Conservation (phyloP, 345 rosid genomes). For the Syzygium aqueum region DNA sequence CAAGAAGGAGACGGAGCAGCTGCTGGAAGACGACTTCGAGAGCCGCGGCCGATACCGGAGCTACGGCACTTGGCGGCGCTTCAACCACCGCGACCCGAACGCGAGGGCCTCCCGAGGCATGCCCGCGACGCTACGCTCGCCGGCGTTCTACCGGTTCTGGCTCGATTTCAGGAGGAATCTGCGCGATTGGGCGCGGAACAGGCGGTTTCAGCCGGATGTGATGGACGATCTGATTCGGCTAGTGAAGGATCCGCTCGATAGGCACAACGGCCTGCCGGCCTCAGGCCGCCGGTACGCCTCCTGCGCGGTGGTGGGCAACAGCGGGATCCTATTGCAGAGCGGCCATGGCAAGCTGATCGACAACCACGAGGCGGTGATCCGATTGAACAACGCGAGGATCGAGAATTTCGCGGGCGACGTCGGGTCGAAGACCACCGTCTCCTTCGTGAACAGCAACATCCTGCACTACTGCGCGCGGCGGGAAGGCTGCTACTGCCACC, state of each 20-base stretch:
- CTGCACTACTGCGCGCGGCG: conserved; percentile 64
- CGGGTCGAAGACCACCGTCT: conserved; percentile 64
- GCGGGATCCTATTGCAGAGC: conserved; percentile 61
- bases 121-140: conserved; percentile 29
- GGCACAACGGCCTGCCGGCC: conserved; percentile 20
- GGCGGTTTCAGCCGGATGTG: conserved; percentile 42
- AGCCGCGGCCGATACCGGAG: conserved; percentile 38
- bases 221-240: conserved; percentile 55
- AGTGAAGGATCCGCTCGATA: conserved; percentile 52
- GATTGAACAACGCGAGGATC: conserved; percentile 79
- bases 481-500: conserved; percentile 68
- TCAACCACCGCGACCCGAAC: conserved; percentile 19
- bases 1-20: conserved; percentile 49
- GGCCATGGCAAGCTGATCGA: conserved; percentile 61
- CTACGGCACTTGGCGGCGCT: conserved; percentile 36
- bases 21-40: conserved; percentile 47
- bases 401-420: conserved; percentile 41
- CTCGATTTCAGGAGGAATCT: conserved; percentile 56
- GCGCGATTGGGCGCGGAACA: conserved; percentile 49
- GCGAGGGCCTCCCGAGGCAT: conserved; percentile 14
- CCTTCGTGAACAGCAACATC: conserved; percentile 84
- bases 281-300: conserved; percentile 39
- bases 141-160: conserved; percentile 59
- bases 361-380: conserved; percentile 70
- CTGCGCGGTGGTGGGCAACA: conserved; percentile 92